Conservation (phyloP, 345 rosid genomes). For the Salix brachista region DNA sequence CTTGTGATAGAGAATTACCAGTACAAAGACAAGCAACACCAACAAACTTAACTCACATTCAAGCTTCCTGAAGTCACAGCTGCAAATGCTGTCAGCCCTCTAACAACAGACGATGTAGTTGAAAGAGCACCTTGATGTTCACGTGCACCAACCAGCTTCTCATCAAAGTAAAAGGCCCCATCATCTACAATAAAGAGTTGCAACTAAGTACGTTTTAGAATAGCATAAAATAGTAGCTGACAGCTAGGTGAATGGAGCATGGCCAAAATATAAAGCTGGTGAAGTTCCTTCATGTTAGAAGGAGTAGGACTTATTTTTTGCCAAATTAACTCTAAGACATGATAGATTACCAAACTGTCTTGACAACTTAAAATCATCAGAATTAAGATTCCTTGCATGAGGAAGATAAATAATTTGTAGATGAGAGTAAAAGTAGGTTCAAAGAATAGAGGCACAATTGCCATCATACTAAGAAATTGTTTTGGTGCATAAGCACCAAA, state of each 20-base stretch:
- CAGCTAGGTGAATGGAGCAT: neutral
- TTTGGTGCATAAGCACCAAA: neutral
- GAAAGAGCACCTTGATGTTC: constrained; percentile 65
- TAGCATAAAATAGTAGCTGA: neutral
- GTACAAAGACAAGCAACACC: constrained; percentile 5
- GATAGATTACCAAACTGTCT: neutral
- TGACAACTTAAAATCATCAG: neutral
- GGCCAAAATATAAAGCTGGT: neutral
- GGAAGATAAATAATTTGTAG: neutral
- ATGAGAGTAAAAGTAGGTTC: neutral
- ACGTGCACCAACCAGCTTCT: constrained; percentile 45
- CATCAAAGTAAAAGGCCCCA: constrained; percentile 79
- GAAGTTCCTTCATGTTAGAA: neutral
- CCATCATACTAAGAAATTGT: neutral
- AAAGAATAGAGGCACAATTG: neutral
- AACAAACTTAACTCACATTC: constrained; percentile 41
- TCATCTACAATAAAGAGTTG: constrained; percentile 49
- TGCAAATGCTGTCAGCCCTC: constrained; percentile 69
- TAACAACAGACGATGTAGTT: constrained; percentile 76
- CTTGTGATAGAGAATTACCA: constrained; percentile 6
- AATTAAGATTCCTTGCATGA: neutral
- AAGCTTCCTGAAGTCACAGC: constrained; percentile 53
- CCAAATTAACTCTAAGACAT: neutral
- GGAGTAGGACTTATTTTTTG: neutral
- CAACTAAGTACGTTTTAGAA: neutral